Conservation (phyloP, 1,284 basidiomycete genomes). For the Malassezia dermatis region DNA sequence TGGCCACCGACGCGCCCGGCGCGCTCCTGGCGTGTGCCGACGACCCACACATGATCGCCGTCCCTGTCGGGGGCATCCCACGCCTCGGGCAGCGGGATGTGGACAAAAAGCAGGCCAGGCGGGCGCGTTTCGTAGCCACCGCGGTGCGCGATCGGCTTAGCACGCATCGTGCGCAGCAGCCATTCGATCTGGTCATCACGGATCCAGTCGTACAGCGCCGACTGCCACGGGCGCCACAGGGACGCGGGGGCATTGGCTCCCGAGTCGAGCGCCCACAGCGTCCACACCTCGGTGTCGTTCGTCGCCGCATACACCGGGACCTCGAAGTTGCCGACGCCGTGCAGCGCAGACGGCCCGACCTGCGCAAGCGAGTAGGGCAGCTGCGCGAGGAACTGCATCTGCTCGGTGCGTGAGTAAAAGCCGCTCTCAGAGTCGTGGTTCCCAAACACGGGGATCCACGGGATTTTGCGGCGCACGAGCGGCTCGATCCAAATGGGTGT, state of each 20-base stretch:
- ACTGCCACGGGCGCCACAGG: conserved; percentile 24
- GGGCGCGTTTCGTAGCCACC: conserved; percentile 17
- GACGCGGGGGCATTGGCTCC: conserved; percentile 51
- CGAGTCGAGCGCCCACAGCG: conserved; percentile 86
- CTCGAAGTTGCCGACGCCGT: conserved; percentile 41
- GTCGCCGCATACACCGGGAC: conserved; percentile 17
- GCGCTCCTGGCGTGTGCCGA: conserved; percentile 27
- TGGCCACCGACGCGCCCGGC: conserved; percentile 24
- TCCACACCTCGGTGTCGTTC: conserved; percentile 66
- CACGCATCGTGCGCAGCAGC: conserved; percentile 20
- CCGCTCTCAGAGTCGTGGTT: conserved; percentile 57
- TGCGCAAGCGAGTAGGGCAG: conserved; percentile 72
- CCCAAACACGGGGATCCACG: conserved; percentile 78
- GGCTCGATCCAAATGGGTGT: conserved; percentile 74
- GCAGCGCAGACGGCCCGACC: conserved; percentile 64
- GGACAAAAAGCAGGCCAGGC: conserved; percentile 36
- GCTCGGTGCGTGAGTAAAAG: conserved; percentile 44
- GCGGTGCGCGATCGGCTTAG: neutral
- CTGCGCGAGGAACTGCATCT: conserved; percentile 61
- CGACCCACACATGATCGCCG: conserved; percentile 9
- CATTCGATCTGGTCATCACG: conserved; percentile 36
- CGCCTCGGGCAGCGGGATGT: conserved; percentile 45
- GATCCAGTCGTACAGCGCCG: conserved; percentile 32
- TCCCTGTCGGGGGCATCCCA: conserved; percentile 21
- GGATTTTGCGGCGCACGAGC: conserved; percentile 64